These are phyloP conservation scores for Ustilago cynodontis DNA, from an alignment of 1,284 basidiomycete genomes.

Conservation along the genomic window DNA sequence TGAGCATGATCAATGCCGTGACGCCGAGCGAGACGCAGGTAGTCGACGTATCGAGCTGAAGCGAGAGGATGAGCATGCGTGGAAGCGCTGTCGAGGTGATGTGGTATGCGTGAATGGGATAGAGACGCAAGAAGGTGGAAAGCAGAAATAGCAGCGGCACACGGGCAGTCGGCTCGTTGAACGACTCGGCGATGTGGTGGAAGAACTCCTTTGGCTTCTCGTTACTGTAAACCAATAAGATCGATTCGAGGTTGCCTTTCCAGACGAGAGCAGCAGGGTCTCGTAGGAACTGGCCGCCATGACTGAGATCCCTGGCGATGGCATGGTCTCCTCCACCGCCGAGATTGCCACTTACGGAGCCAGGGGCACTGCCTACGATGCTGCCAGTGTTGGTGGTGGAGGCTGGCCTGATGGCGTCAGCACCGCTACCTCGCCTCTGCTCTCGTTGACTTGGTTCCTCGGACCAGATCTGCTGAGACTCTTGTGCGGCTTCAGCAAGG, in stretches of 20 bases:
- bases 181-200: conserved; percentile 60
- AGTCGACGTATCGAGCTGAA: conserved; percentile 62
- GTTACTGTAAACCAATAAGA: conserved; percentile 58
- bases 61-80: conserved; percentile 50
- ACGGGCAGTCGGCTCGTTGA: conserved; percentile 46
- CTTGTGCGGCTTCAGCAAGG: conserved; percentile 55
- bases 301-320: conserved; percentile 17
- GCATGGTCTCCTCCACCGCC: conserved; percentile 22
- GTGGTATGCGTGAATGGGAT: conserved; percentile 63
- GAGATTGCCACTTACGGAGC: background rate
- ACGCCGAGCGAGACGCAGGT: conserved; percentile 60
- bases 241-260: conserved; percentile 61
- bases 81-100: conserved; percentile 64
- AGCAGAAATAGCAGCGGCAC: conserved; percentile 63
- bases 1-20: conserved; percentile 63
- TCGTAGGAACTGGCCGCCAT: conserved; percentile 16
- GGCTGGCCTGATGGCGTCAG: conserved; percentile 18
- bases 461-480: conserved; percentile 26
- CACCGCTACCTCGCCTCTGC: conserved; percentile 19
- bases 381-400: conserved; percentile 5
- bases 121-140: conserved; percentile 61
- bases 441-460: conserved; percentile 25
- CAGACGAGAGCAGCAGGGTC: conserved; percentile 48
- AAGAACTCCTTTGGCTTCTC: conserved; percentile 64
- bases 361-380: conserved; percentile 9